Percentiles rank a stretch among this genome's conserved stretches.
Conservation (phyloP, 768 basidiomycete genomes). For the Russula sp. region DNA sequence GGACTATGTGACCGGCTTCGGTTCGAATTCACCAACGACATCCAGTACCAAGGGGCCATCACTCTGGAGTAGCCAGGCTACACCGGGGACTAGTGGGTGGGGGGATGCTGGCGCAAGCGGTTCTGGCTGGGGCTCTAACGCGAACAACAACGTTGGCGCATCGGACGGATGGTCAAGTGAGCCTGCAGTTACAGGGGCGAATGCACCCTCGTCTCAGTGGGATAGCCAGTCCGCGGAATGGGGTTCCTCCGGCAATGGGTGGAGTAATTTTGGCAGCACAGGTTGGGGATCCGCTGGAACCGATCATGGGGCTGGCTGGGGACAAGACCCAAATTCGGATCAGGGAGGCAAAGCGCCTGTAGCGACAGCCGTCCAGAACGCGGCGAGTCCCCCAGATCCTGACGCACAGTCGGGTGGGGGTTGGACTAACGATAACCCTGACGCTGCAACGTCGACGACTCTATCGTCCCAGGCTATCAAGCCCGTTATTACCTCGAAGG, state of each 20-base stretch:
- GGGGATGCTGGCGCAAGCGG: conserved; percentile 5
- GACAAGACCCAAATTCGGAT: not conserved
- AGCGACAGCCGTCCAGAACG: not conserved
- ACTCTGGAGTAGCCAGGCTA: not conserved
- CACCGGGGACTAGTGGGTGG: conserved; percentile 2
- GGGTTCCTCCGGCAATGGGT: conserved; percentile 1
- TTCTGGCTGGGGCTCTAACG: conserved; percentile 4
- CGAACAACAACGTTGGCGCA: not conserved
- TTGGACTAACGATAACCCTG: not conserved
- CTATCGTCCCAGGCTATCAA: not conserved
- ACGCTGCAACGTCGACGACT: not conserved
- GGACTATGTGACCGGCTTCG: conserved; percentile 6
- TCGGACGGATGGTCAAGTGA: conserved; percentile 3
- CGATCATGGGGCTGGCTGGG: conserved; percentile 7
- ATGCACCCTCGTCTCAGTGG: not conserved
- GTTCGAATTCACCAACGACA: not conserved
- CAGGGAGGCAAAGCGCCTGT: not conserved
- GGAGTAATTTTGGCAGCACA: not conserved
- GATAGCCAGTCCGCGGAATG: not conserved
- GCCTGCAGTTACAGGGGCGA: not conserved
- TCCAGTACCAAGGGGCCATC: conserved; percentile 2
- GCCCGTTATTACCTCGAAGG: not conserved
- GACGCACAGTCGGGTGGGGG: not conserved
- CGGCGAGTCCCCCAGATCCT: not conserved
- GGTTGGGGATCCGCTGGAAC: not conserved